A percentile compares a stretch with the other conserved stretches of the same genome.
These are phyloP conservation scores for Haplographium delicatum DNA, from an alignment of 495 filamentous ascomycete species.

Conservation along the genomic window DNA sequence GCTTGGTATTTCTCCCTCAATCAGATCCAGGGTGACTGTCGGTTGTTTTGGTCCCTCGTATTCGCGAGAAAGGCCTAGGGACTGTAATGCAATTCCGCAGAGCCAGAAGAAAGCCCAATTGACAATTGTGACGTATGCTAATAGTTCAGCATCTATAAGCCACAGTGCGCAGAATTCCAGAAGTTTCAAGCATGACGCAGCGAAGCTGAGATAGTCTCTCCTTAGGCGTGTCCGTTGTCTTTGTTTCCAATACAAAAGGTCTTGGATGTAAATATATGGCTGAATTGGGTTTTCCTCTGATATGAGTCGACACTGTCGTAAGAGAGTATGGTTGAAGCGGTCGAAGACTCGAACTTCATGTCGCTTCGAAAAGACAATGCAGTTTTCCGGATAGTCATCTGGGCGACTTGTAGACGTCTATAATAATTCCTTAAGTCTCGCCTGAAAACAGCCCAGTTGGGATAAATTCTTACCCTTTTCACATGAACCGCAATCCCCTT, in stretches of 20 bases:
- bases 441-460: not conserved
- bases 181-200: not conserved
- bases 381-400: not conserved
- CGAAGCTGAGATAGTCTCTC: not conserved
- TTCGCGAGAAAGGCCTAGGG: not conserved
- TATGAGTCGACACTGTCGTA: too few relatives aligned
- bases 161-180: not conserved
- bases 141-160: not conserved
- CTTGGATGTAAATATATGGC: not conserved
- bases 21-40: not conserved
- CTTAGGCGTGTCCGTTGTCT: not conserved
- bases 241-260: not conserved
- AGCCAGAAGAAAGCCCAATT: not conserved
- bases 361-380: not conserved
- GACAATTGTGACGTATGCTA: not conserved
- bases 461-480: not conserved
- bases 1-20: not conserved
- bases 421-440: too few relatives aligned
- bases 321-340: too few relatives aligned
- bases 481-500: not conserved
- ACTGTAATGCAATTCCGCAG: not conserved
- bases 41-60: not conserved
- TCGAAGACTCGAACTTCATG: not conserved
- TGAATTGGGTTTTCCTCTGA: not conserved
- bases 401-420: not conserved